Base-by-base conservation (phyloP, 345 rosid species). In the Gossypium ekmanianum region DNA sequence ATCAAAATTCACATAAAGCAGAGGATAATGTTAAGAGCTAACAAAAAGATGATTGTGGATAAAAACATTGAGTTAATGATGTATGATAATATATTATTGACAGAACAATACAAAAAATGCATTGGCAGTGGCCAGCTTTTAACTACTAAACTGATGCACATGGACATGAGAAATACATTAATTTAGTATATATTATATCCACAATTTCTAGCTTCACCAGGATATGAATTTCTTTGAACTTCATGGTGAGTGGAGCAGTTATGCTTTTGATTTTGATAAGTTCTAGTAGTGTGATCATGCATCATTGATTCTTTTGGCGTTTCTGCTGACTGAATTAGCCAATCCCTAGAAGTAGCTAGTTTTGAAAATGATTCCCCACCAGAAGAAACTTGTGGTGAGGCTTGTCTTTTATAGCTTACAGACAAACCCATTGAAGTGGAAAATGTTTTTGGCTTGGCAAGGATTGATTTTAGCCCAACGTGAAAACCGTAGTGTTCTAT, bases 181-280 rank as follows among this genome's bases (percentile, higher is more conserved):
- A 13, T 57, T 14, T 57, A 26, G 39, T 16, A n/a, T 54, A 41
- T 71, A 57, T 59, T 73, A 44, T 44, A 8, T 29, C 39, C 17
- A 14, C n/a, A 16, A 29, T 27, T 3, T 71, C 27, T 55, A 71
- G 34, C 18, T 20, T 55, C 61, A 55, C 11, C 59, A 54, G 17
- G 61, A n/a, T 71, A 71, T 29, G 71, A 14, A 18, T 66, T 44
- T 66, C 34, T 44, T 65, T 27, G 9, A 20, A 63, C 74, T 74
- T 72, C 43, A 61, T 74, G 76, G 79, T 76, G 48, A 43, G 73
- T 20, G 80, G 80, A 72, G 73, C 64, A 68, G 74, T 44, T 75
- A 54, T 74, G 76, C 70, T 75, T 75, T 34, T 70, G 34, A 74
- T 73, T 73, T 67, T 61, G 52, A 48, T 11, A 48, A 44, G 39